These are phyloP conservation scores for Medicago lupulina DNA, from an alignment of 306 rosid genomes.

Conservation along the genomic window DNA sequence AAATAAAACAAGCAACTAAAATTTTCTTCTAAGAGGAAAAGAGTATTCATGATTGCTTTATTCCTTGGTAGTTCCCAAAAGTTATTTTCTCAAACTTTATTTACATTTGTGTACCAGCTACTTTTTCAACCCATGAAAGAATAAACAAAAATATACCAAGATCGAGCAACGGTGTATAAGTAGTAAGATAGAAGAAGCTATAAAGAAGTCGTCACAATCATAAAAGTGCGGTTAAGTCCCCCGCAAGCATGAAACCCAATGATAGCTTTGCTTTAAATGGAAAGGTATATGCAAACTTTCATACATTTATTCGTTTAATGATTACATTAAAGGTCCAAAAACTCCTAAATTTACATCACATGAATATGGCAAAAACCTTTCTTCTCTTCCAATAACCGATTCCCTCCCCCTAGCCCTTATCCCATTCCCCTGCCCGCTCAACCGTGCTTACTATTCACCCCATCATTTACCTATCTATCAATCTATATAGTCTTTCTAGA, in stretches of 20 bases:
- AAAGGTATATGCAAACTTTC: constrained; percentile 34
- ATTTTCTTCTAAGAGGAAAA: not conserved
- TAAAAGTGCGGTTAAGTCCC: constrained; percentile 53
- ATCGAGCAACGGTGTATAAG: not conserved
- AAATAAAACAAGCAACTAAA: not conserved
- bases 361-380: constrained; percentile 37
- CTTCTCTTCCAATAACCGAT: constrained; percentile 55
- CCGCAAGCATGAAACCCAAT: constrained; percentile 55
- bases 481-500: constrained; percentile 20
- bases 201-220: constrained; percentile 13
- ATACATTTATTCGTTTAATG: constrained; percentile 22
- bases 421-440: constrained; percentile 53
- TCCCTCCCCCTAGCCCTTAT: constrained; percentile 38
- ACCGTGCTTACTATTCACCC: constrained; percentile 33
- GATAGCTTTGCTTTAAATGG: constrained; percentile 65
- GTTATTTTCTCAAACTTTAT: constrained; percentile 13
- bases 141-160: constrained; percentile 29
- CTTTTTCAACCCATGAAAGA: constrained; percentile 36
- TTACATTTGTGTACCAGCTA: not conserved
- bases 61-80: not conserved
- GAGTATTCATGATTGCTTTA: constrained; percentile 2
- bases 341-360: constrained; percentile 32
- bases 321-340: constrained; percentile 13
- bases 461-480: constrained; percentile 22
- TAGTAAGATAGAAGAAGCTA: constrained; percentile 15